Percentiles rank a stretch among this genome's conserved stretches.
Evolutionary conservation across 1,284 basidiomycete species (phyloP).

Genomic region (Marasmius sp.): DNA sequence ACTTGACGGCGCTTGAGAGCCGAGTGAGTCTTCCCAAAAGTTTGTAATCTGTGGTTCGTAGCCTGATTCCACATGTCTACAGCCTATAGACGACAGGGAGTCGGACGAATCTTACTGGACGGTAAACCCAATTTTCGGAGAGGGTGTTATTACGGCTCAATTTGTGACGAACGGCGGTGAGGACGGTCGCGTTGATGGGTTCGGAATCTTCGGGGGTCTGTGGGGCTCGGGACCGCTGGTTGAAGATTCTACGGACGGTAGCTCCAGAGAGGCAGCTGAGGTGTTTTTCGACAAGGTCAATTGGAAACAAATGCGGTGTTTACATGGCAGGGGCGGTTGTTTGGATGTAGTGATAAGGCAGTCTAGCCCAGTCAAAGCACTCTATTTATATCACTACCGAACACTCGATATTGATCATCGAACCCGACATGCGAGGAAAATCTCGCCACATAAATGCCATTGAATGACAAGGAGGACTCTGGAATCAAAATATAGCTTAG

Average conservation of each 20-base stretch:
- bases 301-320: background rate
- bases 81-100: conserved; percentile 15
- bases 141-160: conserved; percentile 8
- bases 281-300: conserved; percentile 22
- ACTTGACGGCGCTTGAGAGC: conserved; percentile 17
- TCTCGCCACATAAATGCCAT: no score
- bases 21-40: conserved; percentile 14
- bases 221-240: conserved; percentile 24
- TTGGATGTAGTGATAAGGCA: background rate
- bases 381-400: no score
- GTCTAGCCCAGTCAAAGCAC: no score
- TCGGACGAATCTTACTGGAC: conserved; percentile 15
- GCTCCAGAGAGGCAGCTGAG: conserved; percentile 23
- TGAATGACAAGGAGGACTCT: no score
- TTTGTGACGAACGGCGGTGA: background rate
- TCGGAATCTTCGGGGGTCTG: conserved; percentile 17
- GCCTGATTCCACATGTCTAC: background rate
- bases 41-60: background rate
- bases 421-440: no score
- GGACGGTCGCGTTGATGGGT: conserved; percentile 4
- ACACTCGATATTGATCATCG: no score
- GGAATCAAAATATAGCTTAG: no score
- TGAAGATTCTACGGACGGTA: conserved; percentile 17
- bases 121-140: background rate
- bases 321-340: background rate